Evolutionary conservation across 139 green algal genomes (phyloP), one percentile per base, ranked within the genome.

Genomic region (Chlorella vulgaris): DNA sequence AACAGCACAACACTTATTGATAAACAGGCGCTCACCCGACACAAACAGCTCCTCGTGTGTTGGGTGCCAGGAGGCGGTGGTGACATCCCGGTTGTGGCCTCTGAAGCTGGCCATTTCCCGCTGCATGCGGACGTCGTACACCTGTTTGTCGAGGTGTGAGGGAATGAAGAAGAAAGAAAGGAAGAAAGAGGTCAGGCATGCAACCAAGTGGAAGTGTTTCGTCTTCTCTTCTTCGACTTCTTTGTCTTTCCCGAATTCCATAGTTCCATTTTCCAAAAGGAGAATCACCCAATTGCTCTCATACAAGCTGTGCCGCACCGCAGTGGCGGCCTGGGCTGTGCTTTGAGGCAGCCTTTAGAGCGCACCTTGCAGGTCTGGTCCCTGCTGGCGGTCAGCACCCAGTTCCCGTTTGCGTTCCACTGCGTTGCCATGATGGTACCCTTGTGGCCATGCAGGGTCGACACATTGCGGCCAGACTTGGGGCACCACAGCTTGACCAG

Each of bases 401-500:
- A 97, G 88, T 96, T 93, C 40, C 93, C 95, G 81, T 97, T 98
- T 6, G 50, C 38, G 76, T 97, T 98, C 94, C 94, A 98, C 50
- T 90, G 81, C 22, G 92, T 87, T 51, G 88, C 78, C 73, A 86
- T 93, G 21, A 97, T 78, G 21, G 88, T 90, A 55, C 84, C 91
- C 81, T 97, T 98, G 88, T 99, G 95, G 1, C 91, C 93, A 61
- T 97, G 91, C 84, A 99, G 84, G 0, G 91, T 96, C 18, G 87
- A 79, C 66, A 79, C 62, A 61, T 26, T 60, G 69, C 65, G 63
- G 31, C 93, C 94, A 8, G 67, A 53, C 26, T 88, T 78, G 1
- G 92, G 82, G 84, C 97, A 95, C 96, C 96, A 99, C 75, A 99
- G 86, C 88, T 99, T 99, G 35, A 98, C 85, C 66, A 96, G 86